phyloP scores from a whole-genome alignment of 139 green algal genomes.

The Chlorella sp. region DNA sequence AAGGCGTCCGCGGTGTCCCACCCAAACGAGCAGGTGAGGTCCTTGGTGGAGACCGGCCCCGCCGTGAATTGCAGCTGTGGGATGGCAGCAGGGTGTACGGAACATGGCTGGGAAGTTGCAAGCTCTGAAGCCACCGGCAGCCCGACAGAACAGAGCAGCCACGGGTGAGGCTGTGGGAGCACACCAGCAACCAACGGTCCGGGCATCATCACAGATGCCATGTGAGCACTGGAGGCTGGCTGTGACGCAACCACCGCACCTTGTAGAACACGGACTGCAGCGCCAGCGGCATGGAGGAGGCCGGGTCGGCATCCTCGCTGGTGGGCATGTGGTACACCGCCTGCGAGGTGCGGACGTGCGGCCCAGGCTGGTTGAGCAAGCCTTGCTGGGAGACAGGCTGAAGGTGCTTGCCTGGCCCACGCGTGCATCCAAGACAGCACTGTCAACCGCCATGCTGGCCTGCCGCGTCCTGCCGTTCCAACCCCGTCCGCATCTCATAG shows the following conservation, averaged over 20 bases:
- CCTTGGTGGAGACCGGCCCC: constrained; percentile 87
- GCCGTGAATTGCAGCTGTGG: constrained; percentile 84
- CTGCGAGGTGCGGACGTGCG: constrained; percentile 36
- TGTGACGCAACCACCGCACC: too few relatives aligned
- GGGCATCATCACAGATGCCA: neutral
- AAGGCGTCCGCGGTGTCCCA: constrained; percentile 95
- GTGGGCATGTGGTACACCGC: constrained; percentile 98
- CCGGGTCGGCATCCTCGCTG: constrained; percentile 74
- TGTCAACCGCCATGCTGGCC: too few relatives aligned
- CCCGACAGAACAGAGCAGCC: neutral
- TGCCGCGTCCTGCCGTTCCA: too few relatives aligned
- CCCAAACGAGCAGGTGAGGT: constrained; percentile 97
- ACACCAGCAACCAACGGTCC: neutral
- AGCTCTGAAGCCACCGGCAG: neutral
- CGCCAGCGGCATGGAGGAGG: constrained; percentile 88
- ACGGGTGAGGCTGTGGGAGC: neutral
- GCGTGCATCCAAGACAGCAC: too few relatives aligned
- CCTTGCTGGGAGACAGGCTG: neutral
- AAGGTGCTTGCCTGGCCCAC: too few relatives aligned
- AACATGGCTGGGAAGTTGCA: neutral
- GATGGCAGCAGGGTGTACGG: too few relatives aligned
- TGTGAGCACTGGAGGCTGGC: neutral
- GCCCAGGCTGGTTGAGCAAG: neutral
- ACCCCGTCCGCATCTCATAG: too few relatives aligned
- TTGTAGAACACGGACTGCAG: constrained; percentile 98